Percentiles rank a stretch among this genome's conserved stretches.
These are phyloP conservation scores for Noccaea bulbosa DNA, from an alignment of 345 rosid genomes.

Conservation along the genomic window DNA sequence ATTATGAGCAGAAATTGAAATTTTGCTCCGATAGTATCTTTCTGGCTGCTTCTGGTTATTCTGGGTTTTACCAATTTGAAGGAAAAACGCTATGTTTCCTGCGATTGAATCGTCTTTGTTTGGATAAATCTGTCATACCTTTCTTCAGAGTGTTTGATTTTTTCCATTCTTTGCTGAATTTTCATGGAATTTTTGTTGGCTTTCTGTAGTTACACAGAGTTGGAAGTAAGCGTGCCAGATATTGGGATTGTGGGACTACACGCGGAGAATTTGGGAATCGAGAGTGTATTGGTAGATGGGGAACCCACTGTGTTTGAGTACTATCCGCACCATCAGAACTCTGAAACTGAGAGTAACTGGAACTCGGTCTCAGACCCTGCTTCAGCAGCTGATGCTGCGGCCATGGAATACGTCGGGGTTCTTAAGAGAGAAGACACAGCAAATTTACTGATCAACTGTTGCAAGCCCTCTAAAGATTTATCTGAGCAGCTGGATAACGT, in stretches of 20 bases:
- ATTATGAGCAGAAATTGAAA: not conserved
- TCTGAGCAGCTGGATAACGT: slow-evolving; percentile 58
- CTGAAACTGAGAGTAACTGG: slow-evolving; percentile 62
- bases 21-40: not conserved
- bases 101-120: not conserved
- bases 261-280: slow-evolving; percentile 92
- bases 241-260: slow-evolving; percentile 88
- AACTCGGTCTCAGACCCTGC: slow-evolving; percentile 55
- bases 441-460: slow-evolving; percentile 87
- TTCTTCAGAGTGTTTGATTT: not conserved
- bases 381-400: slow-evolving; percentile 89
- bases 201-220: slow-evolving; percentile 71
- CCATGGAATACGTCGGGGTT: slow-evolving; percentile 63
- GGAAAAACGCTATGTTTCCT: not conserved
- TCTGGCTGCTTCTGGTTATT: slow-evolving; percentile 13
- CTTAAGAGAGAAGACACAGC: slow-evolving; percentile 71
- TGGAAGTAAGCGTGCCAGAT: slow-evolving; percentile 91
- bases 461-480: slow-evolving; percentile 76
- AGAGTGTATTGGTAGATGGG: slow-evolving; percentile 88
- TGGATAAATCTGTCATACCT: not conserved
- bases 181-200: not conserved
- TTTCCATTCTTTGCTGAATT: not conserved
- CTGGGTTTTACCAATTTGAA: not conserved
- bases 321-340: slow-evolving; percentile 70
- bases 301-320: slow-evolving; percentile 88